Base-by-base conservation (phyloP, 495 filamentous ascomycete species). In the Hypomontagnella monticulosa region DNA sequence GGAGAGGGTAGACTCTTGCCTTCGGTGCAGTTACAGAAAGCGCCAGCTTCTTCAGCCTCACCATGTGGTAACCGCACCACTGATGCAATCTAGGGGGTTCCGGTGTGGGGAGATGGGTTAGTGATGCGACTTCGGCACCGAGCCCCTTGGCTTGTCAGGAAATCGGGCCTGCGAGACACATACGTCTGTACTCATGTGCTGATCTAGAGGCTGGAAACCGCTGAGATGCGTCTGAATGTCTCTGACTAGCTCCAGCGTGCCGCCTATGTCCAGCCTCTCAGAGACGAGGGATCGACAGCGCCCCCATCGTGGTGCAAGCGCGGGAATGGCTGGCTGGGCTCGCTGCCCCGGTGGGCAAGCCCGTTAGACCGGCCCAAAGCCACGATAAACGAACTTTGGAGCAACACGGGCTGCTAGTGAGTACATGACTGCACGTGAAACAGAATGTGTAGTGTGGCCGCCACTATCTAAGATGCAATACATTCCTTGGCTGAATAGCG, bases 21-120 rank as follows among this genome's bases (percentile, higher is more conserved):
- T 27, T 27, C 6, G 23, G 23, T 27, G 23, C 6, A 23, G 49
- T 30, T 41, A 37, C 27, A 55, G 41, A 57, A 69, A 66, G 37
- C 49, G 46, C 55, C 58, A 49, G 37, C 50, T 27, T 61, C 50
- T 63, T 71, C 71, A 73, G 71, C 71, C 71, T 73, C 69, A 64
- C 70, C 68, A 69, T 71, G 65, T 71, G 68, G 68, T 38, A 42
- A 55, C 32, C 57, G 53, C 50, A 69, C 54, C 18, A 20, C 30
- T 14, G 15, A 23, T 37, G 33, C 9, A n/a, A 8, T 32, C 18
- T 32, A 37, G 9, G 38, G 23, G 14, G 15, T 15, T 18, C 27
- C 38, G 16, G 48, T 53, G 27, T 51, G 15, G 40, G 20, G 38
- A 44, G 57, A 18, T n/a, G 32, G 32, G 32, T 37, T 61, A 9